A percentile compares a stretch with the other conserved stretches of the same genome.
Conservation (phyloP, 495 filamentous ascomycete genomes). For the Penicillium daleae region DNA sequence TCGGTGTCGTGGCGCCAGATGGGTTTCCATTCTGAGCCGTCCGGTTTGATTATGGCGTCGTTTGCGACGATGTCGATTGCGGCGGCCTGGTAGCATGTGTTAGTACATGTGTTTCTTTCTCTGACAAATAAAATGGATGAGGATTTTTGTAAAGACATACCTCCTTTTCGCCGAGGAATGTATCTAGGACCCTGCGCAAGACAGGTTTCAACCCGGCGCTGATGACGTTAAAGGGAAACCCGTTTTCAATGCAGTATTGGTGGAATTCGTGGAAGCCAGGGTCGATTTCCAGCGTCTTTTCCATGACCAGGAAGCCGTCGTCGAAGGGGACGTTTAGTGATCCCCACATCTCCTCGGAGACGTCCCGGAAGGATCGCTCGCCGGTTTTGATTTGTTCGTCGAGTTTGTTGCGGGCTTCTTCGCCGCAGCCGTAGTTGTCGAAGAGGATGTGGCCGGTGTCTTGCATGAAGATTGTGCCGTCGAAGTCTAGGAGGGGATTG, state of each 20-base stretch:
- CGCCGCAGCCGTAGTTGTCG: conserved; percentile 68
- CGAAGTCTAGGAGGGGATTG: conserved; percentile 58
- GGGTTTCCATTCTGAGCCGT: conserved; percentile 68
- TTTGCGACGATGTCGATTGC: conserved; percentile 75
- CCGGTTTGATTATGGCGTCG: conserved; percentile 61
- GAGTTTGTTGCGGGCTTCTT: conserved; percentile 56
- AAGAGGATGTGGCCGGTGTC: conserved; percentile 77
- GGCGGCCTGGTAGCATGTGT: conserved; percentile 39
- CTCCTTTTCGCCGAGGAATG: conserved; percentile 65
- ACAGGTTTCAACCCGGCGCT: conserved; percentile 73
- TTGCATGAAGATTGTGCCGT: conserved; percentile 81
- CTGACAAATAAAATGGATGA: neutral
- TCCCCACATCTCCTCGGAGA: conserved; percentile 78
- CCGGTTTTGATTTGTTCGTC: conserved; percentile 71
- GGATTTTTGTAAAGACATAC: conserved; percentile 24
- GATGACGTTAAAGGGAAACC: conserved; percentile 75
- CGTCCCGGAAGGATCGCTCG: conserved; percentile 71
- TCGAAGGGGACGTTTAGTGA: conserved; percentile 71
- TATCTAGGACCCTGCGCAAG: conserved; percentile 62
- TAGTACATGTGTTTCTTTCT: neutral
- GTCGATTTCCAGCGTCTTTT: conserved; percentile 65
- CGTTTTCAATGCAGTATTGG: conserved; percentile 63
- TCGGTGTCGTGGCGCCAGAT: conserved; percentile 71
- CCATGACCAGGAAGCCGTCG: conserved; percentile 74
- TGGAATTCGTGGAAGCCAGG: conserved; percentile 69